A percentile compares a stretch with the other conserved stretches of the same genome.
phyloP scores from a whole-genome alignment of 2,329 filamentous ascomycete species.

The Cadophora gregata region DNA sequence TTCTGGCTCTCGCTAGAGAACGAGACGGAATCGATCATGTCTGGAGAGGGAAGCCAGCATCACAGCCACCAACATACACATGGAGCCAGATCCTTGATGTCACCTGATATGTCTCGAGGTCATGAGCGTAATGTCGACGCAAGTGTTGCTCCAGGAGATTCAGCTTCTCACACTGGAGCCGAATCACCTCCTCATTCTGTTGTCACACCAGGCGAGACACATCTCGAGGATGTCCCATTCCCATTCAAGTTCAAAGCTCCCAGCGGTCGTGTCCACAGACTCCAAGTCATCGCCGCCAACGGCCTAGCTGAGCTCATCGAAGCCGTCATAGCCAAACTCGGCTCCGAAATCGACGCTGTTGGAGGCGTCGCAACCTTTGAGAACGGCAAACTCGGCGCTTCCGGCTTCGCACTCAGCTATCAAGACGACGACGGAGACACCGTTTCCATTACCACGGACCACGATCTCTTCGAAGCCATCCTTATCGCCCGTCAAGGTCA shows the following conservation, averaged over 20 bases:
- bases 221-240: conserved; percentile 78
- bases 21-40: conserved; percentile 94
- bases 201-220: conserved; percentile 60
- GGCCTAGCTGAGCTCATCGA: conserved; percentile 81
- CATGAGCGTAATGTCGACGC: conserved; percentile 71
- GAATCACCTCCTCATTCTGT: conserved; percentile 76
- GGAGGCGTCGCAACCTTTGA: conserved; percentile 81
- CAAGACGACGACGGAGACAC: conserved; percentile 96
- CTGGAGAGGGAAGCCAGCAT: conserved; percentile 83
- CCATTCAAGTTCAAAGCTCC: conserved; percentile 99
- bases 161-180: conserved; percentile 87
- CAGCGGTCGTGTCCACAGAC: conserved; percentile 88
- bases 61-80: conserved; percentile 63
- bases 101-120: conserved; percentile 72
- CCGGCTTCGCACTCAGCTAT: conserved; percentile 92
- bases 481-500: conserved; percentile 76
- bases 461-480: conserved; percentile 90
- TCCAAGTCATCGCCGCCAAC: conserved; percentile 82
- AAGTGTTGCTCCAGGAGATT: conserved; percentile 90
- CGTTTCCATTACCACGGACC: conserved; percentile 94
- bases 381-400: conserved; percentile 76
- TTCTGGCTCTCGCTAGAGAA: conserved; percentile 95
- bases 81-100: conserved; percentile 78
- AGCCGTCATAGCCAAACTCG: conserved; percentile 83
- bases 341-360: conserved; percentile 79